Evolutionary conservation across 2,329 filamentous ascomycete genomes (phyloP).

Genomic region (Colletotrichum destructivum): DNA sequence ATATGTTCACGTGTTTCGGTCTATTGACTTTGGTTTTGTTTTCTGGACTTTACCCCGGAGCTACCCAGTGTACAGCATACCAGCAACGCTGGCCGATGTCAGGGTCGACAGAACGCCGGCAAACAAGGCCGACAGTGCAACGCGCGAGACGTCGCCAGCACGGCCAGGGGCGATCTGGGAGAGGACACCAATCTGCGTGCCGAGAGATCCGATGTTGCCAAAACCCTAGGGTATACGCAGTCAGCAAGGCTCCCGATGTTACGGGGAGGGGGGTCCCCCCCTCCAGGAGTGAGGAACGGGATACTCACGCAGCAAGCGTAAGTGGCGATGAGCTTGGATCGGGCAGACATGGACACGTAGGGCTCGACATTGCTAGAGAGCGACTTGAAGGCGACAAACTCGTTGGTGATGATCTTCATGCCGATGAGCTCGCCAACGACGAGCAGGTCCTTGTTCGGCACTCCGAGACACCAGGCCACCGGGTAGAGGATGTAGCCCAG

Average conservation of each 20-base stretch:
- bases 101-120: conserved; percentile 37
- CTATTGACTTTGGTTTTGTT: neutral
- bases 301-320: conserved; percentile 37
- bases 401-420: conserved; percentile 38
- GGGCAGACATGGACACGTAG: conserved; percentile 37
- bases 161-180: conserved; percentile 37
- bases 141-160: conserved; percentile 31
- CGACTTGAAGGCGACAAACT: conserved; percentile 33
- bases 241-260: neutral
- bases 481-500: conserved; percentile 81
- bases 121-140: conserved; percentile 35
- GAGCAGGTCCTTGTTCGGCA: conserved; percentile 50
- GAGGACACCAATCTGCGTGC: conserved; percentile 37
- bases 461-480: conserved; percentile 79
- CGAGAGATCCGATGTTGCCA: conserved; percentile 33
- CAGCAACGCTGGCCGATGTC: conserved; percentile 35
- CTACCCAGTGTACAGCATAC: conserved; percentile 37
- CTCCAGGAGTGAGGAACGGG: no score
- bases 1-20: neutral
- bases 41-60: neutral
- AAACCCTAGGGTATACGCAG: conserved; percentile 10
- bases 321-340: conserved; percentile 32
- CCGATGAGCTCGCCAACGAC: conserved; percentile 36
- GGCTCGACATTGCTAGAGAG: conserved; percentile 35
- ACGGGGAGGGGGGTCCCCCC: neutral